Base-by-base conservation (phyloP, 306 rosid genomes). In the Ormosia semicastrata region DNA sequence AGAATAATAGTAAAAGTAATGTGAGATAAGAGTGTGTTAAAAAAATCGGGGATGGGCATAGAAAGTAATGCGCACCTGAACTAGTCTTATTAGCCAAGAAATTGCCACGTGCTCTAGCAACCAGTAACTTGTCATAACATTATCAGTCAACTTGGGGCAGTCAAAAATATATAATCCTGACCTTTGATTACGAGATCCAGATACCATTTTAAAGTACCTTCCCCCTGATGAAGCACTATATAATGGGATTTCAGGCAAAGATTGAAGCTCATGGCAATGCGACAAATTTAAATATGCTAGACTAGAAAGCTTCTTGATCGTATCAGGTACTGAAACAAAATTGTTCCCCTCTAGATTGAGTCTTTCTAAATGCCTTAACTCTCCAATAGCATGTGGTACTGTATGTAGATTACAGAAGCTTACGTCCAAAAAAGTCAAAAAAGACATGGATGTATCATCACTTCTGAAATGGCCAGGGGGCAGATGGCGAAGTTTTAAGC, bases 201-300 rank as follows among this genome's bases (percentile, higher is more conserved):
- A 50, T 8, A 14, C n/a, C 33, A 29, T 50, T 30, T 14, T 7
- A 71, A 32, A 71, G 33, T 50, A 71, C 8, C 32, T 50, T 33
- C 32, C 76, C 8, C 4, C 62, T 1, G 14, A 24, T 65, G 74
- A 37, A 37, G 29, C 3, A 39, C 15, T 10, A 29, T 3, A 8
- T 46, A 10, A 7, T 11, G 14, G 57, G 9, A 66, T 54, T 43
- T 15, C 15, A 24, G 81, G 82, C 5, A 78, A 18, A 33, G 7
- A 37, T 18, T 53, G 2, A 52, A 78, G 67, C 43, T 1, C 5
- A 8, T 36, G 40, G 54, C 75, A 78, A 7, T 64, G 40, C 0
- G 64, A 65, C 46, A 77, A 10, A 64, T 77, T 77, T 37, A 77
- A 52, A 52, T 65, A 64, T 18, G 82, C 75, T 33, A 66, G 82